Conservation (phyloP, 106 monocot genomes). For the Allium cepa region DNA sequence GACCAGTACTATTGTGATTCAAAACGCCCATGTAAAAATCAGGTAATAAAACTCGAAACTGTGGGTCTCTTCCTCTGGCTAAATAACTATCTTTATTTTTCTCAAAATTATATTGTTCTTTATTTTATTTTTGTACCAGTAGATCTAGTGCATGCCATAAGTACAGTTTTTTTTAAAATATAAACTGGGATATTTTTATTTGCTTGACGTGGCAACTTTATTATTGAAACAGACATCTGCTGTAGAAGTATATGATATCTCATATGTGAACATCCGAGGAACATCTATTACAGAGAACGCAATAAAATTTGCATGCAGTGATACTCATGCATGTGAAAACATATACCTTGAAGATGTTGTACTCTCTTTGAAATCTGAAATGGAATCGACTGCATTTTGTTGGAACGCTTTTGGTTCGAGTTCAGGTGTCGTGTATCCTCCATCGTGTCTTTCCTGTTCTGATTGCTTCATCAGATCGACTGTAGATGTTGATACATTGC, state of each 20-base stretch:
- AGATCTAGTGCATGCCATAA: too few species aligned
- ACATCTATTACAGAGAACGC: conserved; percentile 47
- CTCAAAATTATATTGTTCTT: not conserved
- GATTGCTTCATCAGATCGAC: conserved; percentile 6
- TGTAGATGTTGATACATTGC: not conserved
- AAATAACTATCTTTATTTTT: not conserved
- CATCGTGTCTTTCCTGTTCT: conserved; percentile 36
- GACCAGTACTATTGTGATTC: conserved; percentile 89
- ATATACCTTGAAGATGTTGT: conserved; percentile 47
- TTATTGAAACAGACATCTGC: conserved; percentile 51
- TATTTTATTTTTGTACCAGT: too few species aligned
- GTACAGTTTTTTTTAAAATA: too few species aligned
- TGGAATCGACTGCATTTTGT: conserved; percentile 23
- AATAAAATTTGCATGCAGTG: conserved; percentile 59
- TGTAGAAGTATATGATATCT: conserved; percentile 40
- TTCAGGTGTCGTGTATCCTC: conserved; percentile 30
- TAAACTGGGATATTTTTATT: too few species aligned
- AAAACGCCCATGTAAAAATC: conserved; percentile 36
- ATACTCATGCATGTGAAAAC: conserved; percentile 43
- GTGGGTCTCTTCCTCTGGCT: not conserved
- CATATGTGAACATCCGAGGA: conserved; percentile 50
- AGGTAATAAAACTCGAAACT: conserved; percentile 22
- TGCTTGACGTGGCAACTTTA: too few species aligned
- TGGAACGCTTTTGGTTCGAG: conserved; percentile 52
- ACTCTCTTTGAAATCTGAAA: conserved; percentile 39